Percentiles rank a stretch among this genome's conserved stretches.
Conservation (phyloP, 495 filamentous ascomycete genomes). For the Penicillium bovifimosum region DNA sequence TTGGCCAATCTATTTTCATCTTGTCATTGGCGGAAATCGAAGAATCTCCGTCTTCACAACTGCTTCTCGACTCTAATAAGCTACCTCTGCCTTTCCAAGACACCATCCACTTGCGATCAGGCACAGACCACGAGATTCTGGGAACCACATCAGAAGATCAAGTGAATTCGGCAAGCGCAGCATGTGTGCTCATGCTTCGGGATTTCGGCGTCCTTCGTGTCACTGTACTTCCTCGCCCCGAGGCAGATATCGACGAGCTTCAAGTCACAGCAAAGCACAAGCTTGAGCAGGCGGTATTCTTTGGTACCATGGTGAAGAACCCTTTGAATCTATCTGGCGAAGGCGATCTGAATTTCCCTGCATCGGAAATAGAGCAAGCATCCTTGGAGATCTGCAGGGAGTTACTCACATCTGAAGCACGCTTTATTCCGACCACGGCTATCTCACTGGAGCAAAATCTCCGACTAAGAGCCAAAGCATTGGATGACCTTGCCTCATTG, state of each 20-base stretch:
- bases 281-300: slow-evolving; percentile 92
- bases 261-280: slow-evolving; percentile 74
- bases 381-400: slow-evolving; percentile 75
- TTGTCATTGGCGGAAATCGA: slow-evolving; percentile 59
- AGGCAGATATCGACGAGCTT: slow-evolving; percentile 26
- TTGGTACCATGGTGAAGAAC: slow-evolving; percentile 71
- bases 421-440: slow-evolving; percentile 62
- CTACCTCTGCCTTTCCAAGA: slow-evolving; percentile 70
- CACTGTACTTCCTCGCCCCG: slow-evolving; percentile 32
- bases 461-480: slow-evolving; percentile 57
- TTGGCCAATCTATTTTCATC: slow-evolving; percentile 69
- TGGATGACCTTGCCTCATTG: slow-evolving; percentile 65
- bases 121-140: slow-evolving; percentile 44
- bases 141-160: slow-evolving; percentile 41
- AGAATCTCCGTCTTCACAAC: slow-evolving; percentile 62
- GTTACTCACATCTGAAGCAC: slow-evolving; percentile 68
- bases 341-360: slow-evolving; percentile 55
- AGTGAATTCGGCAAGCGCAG: slow-evolving; percentile 44
- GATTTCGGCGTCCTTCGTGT: slow-evolving; percentile 78
- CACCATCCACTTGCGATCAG: slow-evolving; percentile 70
- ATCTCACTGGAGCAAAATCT: slow-evolving; percentile 79
- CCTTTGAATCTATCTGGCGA: slow-evolving; percentile 70
- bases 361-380: slow-evolving; percentile 68
- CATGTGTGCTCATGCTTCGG: slow-evolving; percentile 67
- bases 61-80: slow-evolving; percentile 55